These are phyloP conservation scores for Arthrobotrys entomopaga DNA, from an alignment of 2,329 filamentous ascomycete genomes.

Conservation along the genomic window DNA sequence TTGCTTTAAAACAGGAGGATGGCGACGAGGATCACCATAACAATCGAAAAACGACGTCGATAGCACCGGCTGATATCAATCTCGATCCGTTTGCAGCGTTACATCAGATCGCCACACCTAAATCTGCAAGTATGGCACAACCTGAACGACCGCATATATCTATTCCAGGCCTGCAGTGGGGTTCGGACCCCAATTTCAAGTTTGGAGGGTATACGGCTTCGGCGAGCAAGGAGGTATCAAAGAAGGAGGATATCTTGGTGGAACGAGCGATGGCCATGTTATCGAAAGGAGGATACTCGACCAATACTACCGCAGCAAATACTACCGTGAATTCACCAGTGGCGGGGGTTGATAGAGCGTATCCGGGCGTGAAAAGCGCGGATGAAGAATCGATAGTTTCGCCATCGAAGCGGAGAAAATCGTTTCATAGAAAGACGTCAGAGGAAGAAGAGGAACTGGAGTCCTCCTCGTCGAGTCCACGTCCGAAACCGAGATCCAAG, in stretches of 20 bases:
- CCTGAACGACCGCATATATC: slow-evolving; percentile 35
- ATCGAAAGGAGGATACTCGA: slow-evolving; percentile 41
- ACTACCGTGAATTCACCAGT: slow-evolving; percentile 59
- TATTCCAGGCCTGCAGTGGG: slow-evolving; percentile 56
- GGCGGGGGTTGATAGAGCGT: slow-evolving; percentile 55
- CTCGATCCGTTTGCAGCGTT: slow-evolving; percentile 48
- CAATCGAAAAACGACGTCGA: slow-evolving; percentile 27
- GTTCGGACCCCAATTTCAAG: slow-evolving; percentile 59
- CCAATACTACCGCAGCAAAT: slow-evolving; percentile 56
- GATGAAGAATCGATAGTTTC: slow-evolving; percentile 44
- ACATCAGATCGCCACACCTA: slow-evolving; percentile 39
- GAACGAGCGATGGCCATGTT: slow-evolving; percentile 57
- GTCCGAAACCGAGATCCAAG: slow-evolving; percentile 36
- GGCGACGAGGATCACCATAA: slow-evolving; percentile 35
- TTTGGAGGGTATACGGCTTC: slow-evolving; percentile 56
- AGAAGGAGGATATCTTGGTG: slow-evolving; percentile 47
- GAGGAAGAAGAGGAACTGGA: slow-evolving; percentile 57
- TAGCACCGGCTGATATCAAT: slow-evolving; percentile 43
- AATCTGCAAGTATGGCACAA: neutral
- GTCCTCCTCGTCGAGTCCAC: slow-evolving; percentile 55
- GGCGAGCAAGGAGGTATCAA: slow-evolving; percentile 31
- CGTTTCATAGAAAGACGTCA: slow-evolving; percentile 51
- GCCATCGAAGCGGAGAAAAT: slow-evolving; percentile 52
- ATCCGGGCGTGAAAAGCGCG: slow-evolving; percentile 26
- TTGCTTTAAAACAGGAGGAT: slow-evolving; percentile 45